These are phyloP conservation scores for Pythium sukuiense DNA, from an alignment of 352 stramenopile species.

Conservation along the genomic window DNA sequence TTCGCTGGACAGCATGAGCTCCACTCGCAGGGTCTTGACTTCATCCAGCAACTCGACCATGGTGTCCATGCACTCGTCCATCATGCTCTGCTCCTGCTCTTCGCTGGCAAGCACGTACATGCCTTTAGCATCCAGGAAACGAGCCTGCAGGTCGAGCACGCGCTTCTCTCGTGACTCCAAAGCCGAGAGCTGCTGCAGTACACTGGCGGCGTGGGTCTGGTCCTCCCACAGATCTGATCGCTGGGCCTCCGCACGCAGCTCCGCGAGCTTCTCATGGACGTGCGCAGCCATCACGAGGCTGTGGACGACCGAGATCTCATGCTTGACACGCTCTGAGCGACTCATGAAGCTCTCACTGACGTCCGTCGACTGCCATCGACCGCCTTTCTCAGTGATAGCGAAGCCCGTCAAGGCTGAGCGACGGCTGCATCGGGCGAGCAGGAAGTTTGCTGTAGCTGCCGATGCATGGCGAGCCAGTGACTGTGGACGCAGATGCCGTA, in stretches of 20 bases:
- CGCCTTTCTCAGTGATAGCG: not conserved
- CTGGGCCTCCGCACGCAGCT: slow-evolving; percentile 45
- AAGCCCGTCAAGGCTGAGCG: not conserved
- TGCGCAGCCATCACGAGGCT: slow-evolving; percentile 41
- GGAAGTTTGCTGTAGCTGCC: not conserved
- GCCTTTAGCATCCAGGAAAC: slow-evolving; percentile 67
- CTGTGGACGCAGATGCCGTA: not conserved
- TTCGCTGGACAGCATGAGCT: slow-evolving; percentile 57
- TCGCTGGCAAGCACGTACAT: slow-evolving; percentile 57
- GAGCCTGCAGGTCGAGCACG: slow-evolving; percentile 36
- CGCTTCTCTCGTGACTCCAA: slow-evolving; percentile 52
- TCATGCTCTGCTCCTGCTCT: slow-evolving; percentile 54
- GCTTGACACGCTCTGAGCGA: slow-evolving; percentile 34
- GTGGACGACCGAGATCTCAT: slow-evolving; percentile 52
- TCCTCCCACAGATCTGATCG: slow-evolving; percentile 64
- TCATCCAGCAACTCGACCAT: slow-evolving; percentile 42
- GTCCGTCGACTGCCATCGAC: slow-evolving; percentile 2
- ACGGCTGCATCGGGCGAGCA: not conserved
- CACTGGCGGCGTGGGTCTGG: slow-evolving; percentile 41
- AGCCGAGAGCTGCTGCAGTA: slow-evolving; percentile 61
- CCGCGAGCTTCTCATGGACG: slow-evolving; percentile 38
- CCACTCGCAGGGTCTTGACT: slow-evolving; percentile 54
- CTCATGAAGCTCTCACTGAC: slow-evolving; percentile 42
- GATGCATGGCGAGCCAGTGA: not conserved
- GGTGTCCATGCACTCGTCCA: slow-evolving; percentile 44